Evolutionary conservation across 805 yeast species (phyloP).

Genomic region (Soucietia sequanensis): DNA sequence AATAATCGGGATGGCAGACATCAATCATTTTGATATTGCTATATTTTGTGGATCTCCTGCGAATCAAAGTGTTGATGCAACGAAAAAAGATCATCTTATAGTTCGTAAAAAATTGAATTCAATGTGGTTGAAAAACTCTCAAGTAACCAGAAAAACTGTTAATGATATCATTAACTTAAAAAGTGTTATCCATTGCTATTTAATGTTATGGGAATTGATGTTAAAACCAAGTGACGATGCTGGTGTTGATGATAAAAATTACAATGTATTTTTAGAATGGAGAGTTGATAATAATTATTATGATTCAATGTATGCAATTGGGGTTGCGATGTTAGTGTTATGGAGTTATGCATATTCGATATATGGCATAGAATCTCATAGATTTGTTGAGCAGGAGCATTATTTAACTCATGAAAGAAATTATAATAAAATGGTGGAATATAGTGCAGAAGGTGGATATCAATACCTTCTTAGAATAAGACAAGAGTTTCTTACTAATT

Average conservation of each 20-base stretch:
- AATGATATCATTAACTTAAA: conserved; percentile 31
- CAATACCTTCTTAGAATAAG: conserved; percentile 33
- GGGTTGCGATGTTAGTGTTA: conserved; percentile 36
- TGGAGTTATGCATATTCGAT: conserved; percentile 40
- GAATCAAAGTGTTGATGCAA: conserved; percentile 54
- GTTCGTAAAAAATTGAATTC: conserved; percentile 32
- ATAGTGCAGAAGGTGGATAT: conserved; percentile 36
- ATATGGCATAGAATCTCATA: conserved; percentile 30
- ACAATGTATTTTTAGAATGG: conserved; percentile 22
- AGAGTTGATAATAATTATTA: conserved; percentile 32
- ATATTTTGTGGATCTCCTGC: conserved; percentile 81
- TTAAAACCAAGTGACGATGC: conserved; percentile 23
- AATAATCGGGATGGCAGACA: conserved; percentile 56
- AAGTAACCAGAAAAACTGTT: conserved; percentile 10
- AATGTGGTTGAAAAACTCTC: conserved; percentile 27
- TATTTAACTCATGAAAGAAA: conserved; percentile 7
- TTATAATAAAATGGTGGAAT: conserved; percentile 24
- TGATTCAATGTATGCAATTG: conserved; percentile 35
- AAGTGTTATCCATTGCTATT: conserved; percentile 38
- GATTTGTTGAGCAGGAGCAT: conserved; percentile 17
- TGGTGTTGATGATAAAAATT: conserved; percentile 2
- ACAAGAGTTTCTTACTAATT: conserved; percentile 29
- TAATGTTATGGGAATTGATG: conserved; percentile 40
- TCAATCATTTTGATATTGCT: conserved; percentile 76
- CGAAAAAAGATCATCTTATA: conserved; percentile 30